Evolutionary conservation across 805 yeast genomes (phyloP).

Genomic region (Ogataea chonburiensis): DNA sequence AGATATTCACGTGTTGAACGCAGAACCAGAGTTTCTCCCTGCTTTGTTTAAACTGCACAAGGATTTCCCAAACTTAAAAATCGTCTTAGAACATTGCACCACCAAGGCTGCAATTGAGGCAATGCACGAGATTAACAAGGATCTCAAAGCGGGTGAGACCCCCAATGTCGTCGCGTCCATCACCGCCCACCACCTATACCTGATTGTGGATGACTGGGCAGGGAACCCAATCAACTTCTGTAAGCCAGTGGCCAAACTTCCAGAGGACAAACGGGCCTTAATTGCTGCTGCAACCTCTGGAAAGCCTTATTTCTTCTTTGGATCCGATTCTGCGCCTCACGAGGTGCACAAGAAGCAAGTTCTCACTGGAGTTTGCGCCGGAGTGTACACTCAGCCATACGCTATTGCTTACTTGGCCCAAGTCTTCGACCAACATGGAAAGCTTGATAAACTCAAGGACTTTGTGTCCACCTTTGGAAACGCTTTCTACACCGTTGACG

Average conservation of each 20-base stretch:
- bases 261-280: constrained; percentile 77
- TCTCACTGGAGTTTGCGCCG: constrained; percentile 91
- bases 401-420: constrained; percentile 85
- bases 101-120: constrained; percentile 84
- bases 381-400: constrained; percentile 87
- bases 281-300: constrained; percentile 90
- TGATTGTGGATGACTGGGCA: constrained; percentile 94
- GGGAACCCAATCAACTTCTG: constrained; percentile 94
- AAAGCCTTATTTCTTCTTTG: constrained; percentile 89
- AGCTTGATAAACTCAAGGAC: constrained; percentile 61
- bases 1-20: constrained; percentile 87
- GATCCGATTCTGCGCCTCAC: constrained; percentile 98
- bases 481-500: constrained; percentile 61
- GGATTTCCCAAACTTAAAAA: constrained; percentile 83
- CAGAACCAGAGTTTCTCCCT: constrained; percentile 90
- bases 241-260: constrained; percentile 96
- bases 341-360: constrained; percentile 76
- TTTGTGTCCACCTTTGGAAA: constrained; percentile 79
- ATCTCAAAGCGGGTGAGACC: constrained; percentile 29
- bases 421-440: constrained; percentile 66
- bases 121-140: constrained; percentile 61
- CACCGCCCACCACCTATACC: constrained; percentile 90
- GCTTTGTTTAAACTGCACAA: constrained; percentile 73
- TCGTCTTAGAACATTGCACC: constrained; percentile 93
- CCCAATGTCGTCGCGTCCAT: constrained; percentile 84